These are phyloP conservation scores for Chytriomyces hyalinus DNA, from an alignment of 192 early-diverging fungal genomes.

Conservation along the genomic window DNA sequence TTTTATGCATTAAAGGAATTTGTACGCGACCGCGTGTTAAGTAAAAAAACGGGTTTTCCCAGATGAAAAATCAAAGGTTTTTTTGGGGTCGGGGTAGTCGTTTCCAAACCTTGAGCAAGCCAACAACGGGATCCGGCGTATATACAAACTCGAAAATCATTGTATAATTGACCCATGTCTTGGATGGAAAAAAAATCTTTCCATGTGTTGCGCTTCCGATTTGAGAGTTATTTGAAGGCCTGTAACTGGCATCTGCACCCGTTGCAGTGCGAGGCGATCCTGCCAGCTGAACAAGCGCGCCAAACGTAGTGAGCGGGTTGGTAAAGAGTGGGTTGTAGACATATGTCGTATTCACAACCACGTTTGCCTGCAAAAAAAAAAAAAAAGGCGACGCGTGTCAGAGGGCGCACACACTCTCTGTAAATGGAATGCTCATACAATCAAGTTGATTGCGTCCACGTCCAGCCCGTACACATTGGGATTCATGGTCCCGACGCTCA, in stretches of 20 bases:
- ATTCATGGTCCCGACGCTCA: slow-evolving; percentile 33
- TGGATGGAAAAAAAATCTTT: slow-evolving; percentile 31
- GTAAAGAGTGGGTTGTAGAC: slow-evolving; percentile 11
- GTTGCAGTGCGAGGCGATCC: background rate
- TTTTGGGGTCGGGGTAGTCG: no score
- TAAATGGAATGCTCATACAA: background rate
- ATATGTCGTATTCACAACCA: slow-evolving; percentile 16
- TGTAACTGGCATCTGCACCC: background rate
- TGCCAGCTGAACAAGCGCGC: background rate
- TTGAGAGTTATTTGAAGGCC: slow-evolving; percentile 8
- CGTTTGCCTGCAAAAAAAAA: slow-evolving; percentile 18
- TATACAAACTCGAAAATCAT: slow-evolving; percentile 42
- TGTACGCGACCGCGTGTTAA: background rate
- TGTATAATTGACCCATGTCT: slow-evolving; percentile 19
- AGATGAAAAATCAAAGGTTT: background rate
- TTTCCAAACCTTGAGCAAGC: slow-evolving; percentile 19
- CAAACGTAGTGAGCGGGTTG: slow-evolving; percentile 10
- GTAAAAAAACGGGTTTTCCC: background rate
- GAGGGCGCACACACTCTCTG: background rate
- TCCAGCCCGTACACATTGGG: slow-evolving; percentile 28
- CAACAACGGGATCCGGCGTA: slow-evolving; percentile 23
- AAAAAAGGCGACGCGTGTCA: slow-evolving; percentile 3
- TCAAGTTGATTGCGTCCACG: slow-evolving; percentile 20
- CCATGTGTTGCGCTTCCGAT: slow-evolving; percentile 31
- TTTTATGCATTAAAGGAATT: no score